phyloP scores from a whole-genome alignment of 805 yeast genomes.

The Cyberlindnera mrakii region DNA sequence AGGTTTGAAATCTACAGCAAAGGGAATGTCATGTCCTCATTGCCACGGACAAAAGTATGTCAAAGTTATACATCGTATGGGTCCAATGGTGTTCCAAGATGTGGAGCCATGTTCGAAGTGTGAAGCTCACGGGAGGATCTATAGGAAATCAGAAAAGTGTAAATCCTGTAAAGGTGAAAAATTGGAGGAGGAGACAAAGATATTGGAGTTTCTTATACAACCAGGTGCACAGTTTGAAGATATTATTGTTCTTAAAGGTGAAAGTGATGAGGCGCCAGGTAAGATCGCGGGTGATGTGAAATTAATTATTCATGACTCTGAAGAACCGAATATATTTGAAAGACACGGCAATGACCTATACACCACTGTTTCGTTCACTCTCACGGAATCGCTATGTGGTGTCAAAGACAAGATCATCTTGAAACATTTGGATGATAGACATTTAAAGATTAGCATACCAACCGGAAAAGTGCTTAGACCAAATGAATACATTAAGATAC shows the following conservation, averaged over 20 bases:
- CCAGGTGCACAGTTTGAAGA: constrained; percentile 68
- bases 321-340: constrained; percentile 33
- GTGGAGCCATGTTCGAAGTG: constrained; percentile 61
- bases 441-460: constrained; percentile 57
- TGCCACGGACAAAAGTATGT: constrained; percentile 73
- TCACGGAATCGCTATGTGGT: constrained; percentile 84
- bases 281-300: constrained; percentile 73
- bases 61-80: constrained; percentile 55
- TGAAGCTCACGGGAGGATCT: constrained; percentile 60
- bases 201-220: constrained; percentile 69
- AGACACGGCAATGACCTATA: constrained; percentile 62
- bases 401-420: constrained; percentile 55
- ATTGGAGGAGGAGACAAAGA: constrained; percentile 56
- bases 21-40: constrained; percentile 46
- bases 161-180: constrained; percentile 67
- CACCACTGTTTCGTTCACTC: constrained; percentile 51
- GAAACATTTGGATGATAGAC: constrained; percentile 76
- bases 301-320: constrained; percentile 46
- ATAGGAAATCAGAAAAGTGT: constrained; percentile 66
- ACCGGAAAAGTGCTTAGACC: constrained; percentile 80
- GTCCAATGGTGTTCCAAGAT: constrained; percentile 62
- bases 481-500: constrained; percentile 56
- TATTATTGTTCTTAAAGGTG: constrained; percentile 51
- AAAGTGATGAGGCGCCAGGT: constrained; percentile 75
- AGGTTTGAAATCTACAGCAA: constrained; percentile 64